A percentile compares a stretch with the other conserved stretches of the same genome.
Evolutionary conservation across 768 basidiomycete genomes (phyloP).

Genomic region (Collybia sordida): DNA sequence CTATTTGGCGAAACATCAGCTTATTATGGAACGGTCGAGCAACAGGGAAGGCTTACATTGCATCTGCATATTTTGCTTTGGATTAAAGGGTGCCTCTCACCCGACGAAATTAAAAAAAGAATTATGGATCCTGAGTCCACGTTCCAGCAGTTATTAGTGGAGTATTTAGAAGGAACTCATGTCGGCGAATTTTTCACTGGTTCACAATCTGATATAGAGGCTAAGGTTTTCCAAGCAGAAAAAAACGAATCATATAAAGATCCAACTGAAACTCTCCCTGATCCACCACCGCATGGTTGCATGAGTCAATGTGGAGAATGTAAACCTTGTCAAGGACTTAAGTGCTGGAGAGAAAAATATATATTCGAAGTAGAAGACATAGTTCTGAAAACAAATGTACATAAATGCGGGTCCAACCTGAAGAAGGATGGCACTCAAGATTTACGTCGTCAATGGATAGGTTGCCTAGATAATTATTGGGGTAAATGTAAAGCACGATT

Average conservation of each 20-base stretch:
- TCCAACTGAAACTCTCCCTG: constrained; percentile 22
- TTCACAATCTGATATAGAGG: not conserved
- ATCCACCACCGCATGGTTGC: constrained; percentile 14
- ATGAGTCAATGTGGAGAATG: constrained; percentile 7
- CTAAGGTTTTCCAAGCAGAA: constrained; percentile 1
- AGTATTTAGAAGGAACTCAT: constrained; percentile 4
- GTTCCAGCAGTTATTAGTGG: constrained; percentile 4
- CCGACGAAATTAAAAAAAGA: constrained; percentile 23
- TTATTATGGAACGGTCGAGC: constrained; percentile 33
- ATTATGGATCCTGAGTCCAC: constrained; percentile 7
- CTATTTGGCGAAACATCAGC: constrained; percentile 25
- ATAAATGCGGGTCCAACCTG: too few relatives aligned
- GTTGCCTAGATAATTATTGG: too few relatives aligned
- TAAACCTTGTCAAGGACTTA: too few relatives aligned
- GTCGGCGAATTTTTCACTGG: constrained; percentile 8
- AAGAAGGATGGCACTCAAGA: too few relatives aligned
- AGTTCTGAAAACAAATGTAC: too few relatives aligned
- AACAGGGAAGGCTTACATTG: constrained; percentile 33
- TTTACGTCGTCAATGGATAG: too few relatives aligned
- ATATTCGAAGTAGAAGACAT: too few relatives aligned
- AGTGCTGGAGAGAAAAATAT: too few relatives aligned
- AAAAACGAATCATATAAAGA: constrained; percentile 21
- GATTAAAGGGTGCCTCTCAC: constrained; percentile 25
- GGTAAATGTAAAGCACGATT: too few relatives aligned
- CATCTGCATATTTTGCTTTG: constrained; percentile 39